These are phyloP conservation scores for Mucor mucedo DNA, from an alignment of 371 early-diverging fungal genomes.

Conservation along the genomic window DNA sequence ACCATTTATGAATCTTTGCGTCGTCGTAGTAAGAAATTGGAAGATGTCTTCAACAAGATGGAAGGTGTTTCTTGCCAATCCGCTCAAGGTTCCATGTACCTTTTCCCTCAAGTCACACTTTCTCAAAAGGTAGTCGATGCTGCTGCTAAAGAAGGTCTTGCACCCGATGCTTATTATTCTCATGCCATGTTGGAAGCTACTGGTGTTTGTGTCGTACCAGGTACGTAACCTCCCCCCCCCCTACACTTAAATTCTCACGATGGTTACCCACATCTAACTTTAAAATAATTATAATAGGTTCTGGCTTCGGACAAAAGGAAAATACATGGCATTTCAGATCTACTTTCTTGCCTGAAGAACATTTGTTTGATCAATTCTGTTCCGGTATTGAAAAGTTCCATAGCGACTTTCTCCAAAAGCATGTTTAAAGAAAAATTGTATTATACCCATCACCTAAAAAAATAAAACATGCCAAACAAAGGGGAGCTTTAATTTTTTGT, in stretches of 20 bases:
- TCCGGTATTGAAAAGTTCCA: slow-evolving; percentile 79
- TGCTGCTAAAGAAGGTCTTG: slow-evolving; percentile 64
- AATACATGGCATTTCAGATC: slow-evolving; percentile 95
- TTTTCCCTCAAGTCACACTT: slow-evolving; percentile 86
- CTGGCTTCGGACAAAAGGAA: slow-evolving; percentile 91
- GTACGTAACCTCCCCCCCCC: slow-evolving; percentile 22
- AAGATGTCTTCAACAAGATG: slow-evolving; percentile 79
- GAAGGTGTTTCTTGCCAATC: slow-evolving; percentile 89
- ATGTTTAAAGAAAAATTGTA: neutral
- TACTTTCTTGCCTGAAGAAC: slow-evolving; percentile 94
- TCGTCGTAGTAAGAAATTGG: slow-evolving; percentile 80
- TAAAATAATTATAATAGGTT: slow-evolving; percentile 36
- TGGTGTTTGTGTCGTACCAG: slow-evolving; percentile 77
- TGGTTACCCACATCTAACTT: neutral
- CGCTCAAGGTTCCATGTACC: slow-evolving; percentile 95
- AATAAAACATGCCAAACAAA: neutral
- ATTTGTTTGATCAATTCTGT: slow-evolving; percentile 90
- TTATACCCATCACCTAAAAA: neutral
- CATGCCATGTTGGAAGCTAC: slow-evolving; percentile 93
- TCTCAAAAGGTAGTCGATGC: slow-evolving; percentile 76
- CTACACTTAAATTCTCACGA: slow-evolving; percentile 16
- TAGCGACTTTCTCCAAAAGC: slow-evolving; percentile 61
- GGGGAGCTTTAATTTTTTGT: neutral
- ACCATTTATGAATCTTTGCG: slow-evolving; percentile 84
- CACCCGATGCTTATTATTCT: slow-evolving; percentile 84